Base-by-base conservation (phyloP, 2,329 filamentous ascomycete genomes). In the Sclerotinia spermophila region DNA sequence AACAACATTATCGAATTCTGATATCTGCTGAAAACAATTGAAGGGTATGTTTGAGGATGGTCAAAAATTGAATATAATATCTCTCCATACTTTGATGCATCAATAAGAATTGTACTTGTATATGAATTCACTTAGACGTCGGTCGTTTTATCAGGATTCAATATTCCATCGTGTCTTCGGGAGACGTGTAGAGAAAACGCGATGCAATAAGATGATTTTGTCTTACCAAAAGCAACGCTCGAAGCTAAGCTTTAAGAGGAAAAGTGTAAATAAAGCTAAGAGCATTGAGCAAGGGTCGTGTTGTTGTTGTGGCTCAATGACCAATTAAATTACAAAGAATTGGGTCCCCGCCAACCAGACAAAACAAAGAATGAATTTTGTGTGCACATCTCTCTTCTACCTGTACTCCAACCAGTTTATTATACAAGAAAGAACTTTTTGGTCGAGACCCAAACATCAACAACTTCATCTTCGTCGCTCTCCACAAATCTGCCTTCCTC, bases 401-500 rank as follows among this genome's bases (percentile, higher is more conserved):
- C 48, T 27, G 48, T 53, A 53, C 48, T 17, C 24, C 30, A 40
- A 59, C 35, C 35, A 60, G 11, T 27, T 38, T 60, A 21, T 27
- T 27, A 44, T 51, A 64, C 61, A 64, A 64, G 21, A 64, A 15
- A 53, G 48, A 53, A 27, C 48, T 33, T 51, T 64, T 64, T 64
- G 61, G 44, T 64, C 44, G 30, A 38, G 61, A 48, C 62, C 48
- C 35, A 21, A 21, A 60, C 59, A 67, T 70, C 72, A 64, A 68
- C 70, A 70, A 68, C 72, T 65, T 72, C 73, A 71, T 72, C 71
- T 71, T 56, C 55, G 35, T 56, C 55, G 35, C 53, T 58, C 30
- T 60, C 61, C 53, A 27, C 64, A 33, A 62, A 44, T 62, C 44
- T 30, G 51, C 38, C 66, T 62, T 24, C 61, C 59, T 55, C 71